Evolutionary conservation across 129 eudicot genomes (phyloP), one percentile per base, ranked within the genome.

Genomic region (Solidago caesia): DNA sequence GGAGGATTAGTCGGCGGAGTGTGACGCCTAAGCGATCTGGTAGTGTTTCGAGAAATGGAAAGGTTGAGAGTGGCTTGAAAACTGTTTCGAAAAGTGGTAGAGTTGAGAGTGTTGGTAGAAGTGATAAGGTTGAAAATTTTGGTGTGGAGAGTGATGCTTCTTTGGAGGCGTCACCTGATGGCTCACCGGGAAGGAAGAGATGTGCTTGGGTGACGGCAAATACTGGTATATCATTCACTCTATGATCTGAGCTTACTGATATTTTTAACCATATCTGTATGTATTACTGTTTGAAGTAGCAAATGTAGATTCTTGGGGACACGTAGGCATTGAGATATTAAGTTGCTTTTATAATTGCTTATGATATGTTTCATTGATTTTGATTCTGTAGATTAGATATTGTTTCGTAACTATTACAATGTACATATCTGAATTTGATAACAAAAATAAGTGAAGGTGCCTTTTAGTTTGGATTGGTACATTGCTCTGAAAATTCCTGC

Each of bases 141-240:
- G 77, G 29, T 44, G 71, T 72, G 67, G 86, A 68, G 49, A 63
- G 66, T 76, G 84, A 77, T 62, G 52, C 80, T 44, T 79, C 66
- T 15, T 78, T 57, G 60, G 82, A 67, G 73, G 56, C 51, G 45
- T 74, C 71, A 10, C 57, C 42, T 74, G 96, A 85, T 83, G 75
- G 71, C 44, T 73, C 79, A 5, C 70, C 64, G 44, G 81, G 52
- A 26, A 85, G 87, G 87, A 88, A 88, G 84, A 83, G 92, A 67
- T 93, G 98, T 77, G 88, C 96, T 78, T 93, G 98, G 98, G 97
- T 90, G 73, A 90, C 98, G 0, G 78, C 96, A 2, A 86, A 83
- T 68, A 83, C 96, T 42, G 98, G 98, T 92, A 86, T 79, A 25
- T 29, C 39, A 10, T 59, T 71, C 44, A 14, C 53, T 64, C 43